phyloP scores from a whole-genome alignment of 2,329 filamentous ascomycete genomes.

The Hymenotorrendiella dingleyae region DNA sequence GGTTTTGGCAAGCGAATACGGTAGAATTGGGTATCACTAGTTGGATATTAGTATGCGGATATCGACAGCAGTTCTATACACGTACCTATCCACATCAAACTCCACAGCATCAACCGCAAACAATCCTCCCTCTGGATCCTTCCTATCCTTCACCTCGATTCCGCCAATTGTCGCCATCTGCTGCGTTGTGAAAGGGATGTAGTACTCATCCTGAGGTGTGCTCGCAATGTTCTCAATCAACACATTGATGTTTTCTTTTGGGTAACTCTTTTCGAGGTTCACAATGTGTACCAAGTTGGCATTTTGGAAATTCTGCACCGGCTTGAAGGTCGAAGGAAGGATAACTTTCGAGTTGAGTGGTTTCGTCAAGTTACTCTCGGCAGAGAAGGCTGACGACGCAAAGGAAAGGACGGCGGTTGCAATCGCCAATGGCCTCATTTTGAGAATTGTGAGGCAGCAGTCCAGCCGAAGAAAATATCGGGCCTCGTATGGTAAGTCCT shows the following conservation, averaged over 20 bases:
- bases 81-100: constrained; percentile 52
- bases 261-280: constrained; percentile 89
- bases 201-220: constrained; percentile 82
- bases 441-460: constrained; percentile 18
- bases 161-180: constrained; percentile 74
- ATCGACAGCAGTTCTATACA: background rate
- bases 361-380: constrained; percentile 27
- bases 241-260: constrained; percentile 88
- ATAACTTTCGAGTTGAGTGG: constrained; percentile 50
- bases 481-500: constrained; percentile 9
- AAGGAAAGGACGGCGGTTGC: constrained; percentile 55
- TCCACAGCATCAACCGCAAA: constrained; percentile 68
- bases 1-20: constrained; percentile 71
- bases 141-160: constrained; percentile 89
- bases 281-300: constrained; percentile 83
- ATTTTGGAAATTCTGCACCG: constrained; percentile 90
- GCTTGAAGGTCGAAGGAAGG: constrained; percentile 65
- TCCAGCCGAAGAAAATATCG: constrained; percentile 13
- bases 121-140: constrained; percentile 59
- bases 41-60: constrained; percentile 20
- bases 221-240: constrained; percentile 81
- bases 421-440: constrained; percentile 36
- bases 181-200: constrained; percentile 73
- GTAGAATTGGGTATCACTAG: constrained; percentile 73
- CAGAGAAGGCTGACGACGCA: constrained; percentile 26